Base-by-base conservation (phyloP, 1,284 basidiomycete species). In the Cerioporus squamosus region DNA sequence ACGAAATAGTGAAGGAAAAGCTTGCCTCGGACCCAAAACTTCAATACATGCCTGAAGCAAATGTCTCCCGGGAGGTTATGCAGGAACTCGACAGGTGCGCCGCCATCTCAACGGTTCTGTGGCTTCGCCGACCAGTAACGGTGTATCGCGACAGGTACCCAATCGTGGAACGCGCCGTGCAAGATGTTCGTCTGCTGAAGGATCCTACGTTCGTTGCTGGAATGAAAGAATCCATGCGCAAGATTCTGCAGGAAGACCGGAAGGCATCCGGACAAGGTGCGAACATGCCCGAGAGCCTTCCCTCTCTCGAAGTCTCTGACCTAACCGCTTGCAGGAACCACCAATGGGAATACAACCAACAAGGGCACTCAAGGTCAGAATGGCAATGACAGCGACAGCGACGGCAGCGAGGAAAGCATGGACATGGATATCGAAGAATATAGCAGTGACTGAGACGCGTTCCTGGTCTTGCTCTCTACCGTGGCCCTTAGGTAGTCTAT, bases 11-110 rank as follows among this genome's bases (percentile, higher is more conserved):
- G 14, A 80, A 79, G 36, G 76, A 84, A 62, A 79, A 82, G 53
- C 73, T 91, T 31, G 74, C 73, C 5, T 78, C 79, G 44, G 86
- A 88, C 60, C 74, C 76, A 22, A 82, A 82, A 66, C 69, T 90
- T 36, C 74, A 82, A n/a, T 78, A 80, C 58, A 78, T 81, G 68
- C 69, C 81, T 2, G 80, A 79, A 39, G 84, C 89, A 1, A 71
- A 72, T 14, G 75, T 84, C 22, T 77, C 84, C 54, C 75, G 80
- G 53, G 88, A 90, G 62, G 73, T 91, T 14, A 79, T 86, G 76
- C 85, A 88, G 49, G 88, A 91, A 68, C 76, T 91, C 38, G 87
- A 90, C 70, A 81, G 89, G 88, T 86, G 53, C 54, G 73, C 63
- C 6, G 22, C 33, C 26, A 36, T 15, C 12, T 12, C 26, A 29